phyloP scores from a whole-genome alignment of 2,329 filamentous ascomycete genomes.

The Rhynchosporium secalis region DNA sequence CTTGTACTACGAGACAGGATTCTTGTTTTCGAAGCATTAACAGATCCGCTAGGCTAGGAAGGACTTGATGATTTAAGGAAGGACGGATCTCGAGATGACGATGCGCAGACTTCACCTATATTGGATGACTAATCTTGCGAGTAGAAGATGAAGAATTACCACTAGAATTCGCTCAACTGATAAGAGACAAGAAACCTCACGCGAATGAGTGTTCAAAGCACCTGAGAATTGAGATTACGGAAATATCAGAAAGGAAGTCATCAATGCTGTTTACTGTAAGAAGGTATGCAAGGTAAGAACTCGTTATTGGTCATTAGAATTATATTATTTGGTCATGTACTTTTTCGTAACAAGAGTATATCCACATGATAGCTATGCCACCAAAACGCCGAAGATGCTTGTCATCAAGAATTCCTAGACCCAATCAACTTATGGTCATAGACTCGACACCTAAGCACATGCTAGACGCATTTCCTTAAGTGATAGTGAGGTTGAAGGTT shows the following conservation, averaged over 20 bases:
- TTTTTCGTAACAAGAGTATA: background rate
- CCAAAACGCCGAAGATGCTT: conserved; percentile 1
- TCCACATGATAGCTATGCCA: background rate
- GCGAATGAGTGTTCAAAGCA: too few relatives aligned
- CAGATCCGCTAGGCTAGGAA: background rate
- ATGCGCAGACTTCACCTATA: too few relatives aligned
- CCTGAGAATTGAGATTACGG: too few relatives aligned
- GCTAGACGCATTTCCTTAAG: background rate
- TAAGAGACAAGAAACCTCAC: too few relatives aligned
- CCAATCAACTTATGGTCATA: background rate
- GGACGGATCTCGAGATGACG: too few relatives aligned
- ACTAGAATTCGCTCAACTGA: too few relatives aligned
- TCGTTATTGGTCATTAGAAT: background rate
- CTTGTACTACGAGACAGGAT: background rate
- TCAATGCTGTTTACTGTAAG: too few relatives aligned
- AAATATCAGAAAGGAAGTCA: too few relatives aligned
- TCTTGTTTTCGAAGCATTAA: background rate
- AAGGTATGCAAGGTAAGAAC: background rate
- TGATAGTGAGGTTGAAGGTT: conserved; percentile 31
- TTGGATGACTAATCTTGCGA: too few relatives aligned
- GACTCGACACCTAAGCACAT: background rate
- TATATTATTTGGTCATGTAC: background rate
- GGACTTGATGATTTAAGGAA: too few relatives aligned
- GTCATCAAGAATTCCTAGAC: background rate
- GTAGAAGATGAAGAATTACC: too few relatives aligned